Evolutionary conservation across 768 basidiomycete genomes (phyloP).

Genomic region (Baorangia bicolor): DNA sequence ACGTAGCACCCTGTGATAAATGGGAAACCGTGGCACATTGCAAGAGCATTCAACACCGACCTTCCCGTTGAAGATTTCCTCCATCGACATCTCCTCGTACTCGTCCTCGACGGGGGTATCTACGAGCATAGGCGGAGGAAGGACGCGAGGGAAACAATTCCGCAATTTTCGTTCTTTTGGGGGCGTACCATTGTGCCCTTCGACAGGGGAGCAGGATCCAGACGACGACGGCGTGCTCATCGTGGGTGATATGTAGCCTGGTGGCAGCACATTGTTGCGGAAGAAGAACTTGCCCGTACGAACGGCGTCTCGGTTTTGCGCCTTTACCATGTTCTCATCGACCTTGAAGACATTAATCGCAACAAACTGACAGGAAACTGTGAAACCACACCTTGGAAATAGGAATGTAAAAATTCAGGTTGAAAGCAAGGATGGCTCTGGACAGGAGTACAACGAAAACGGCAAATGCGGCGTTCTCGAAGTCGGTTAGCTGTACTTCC

Average conservation of each 20-base stretch:
- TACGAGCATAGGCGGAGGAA: slow-evolving; percentile 47
- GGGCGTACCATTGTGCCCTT: slow-evolving; percentile 31
- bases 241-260: slow-evolving; percentile 36
- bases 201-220: slow-evolving; percentile 36
- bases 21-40: neutral
- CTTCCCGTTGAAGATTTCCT: slow-evolving; percentile 95
- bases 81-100: slow-evolving; percentile 88
- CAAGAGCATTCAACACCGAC: slow-evolving; percentile 36
- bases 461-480: slow-evolving; percentile 96
- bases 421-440: slow-evolving; percentile 87
- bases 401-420: slow-evolving; percentile 93
- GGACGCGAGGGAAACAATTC: slow-evolving; percentile 66
- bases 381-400: slow-evolving; percentile 76
- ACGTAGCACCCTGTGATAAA: slow-evolving; percentile 51
- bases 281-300: slow-evolving; percentile 81
- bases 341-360: slow-evolving; percentile 52
- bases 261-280: slow-evolving; percentile 79
- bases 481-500: slow-evolving; percentile 99
- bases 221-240: slow-evolving; percentile 50
- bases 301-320: slow-evolving; percentile 81
- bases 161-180: slow-evolving; percentile 64
- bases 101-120: slow-evolving; percentile 70
- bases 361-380: neutral
- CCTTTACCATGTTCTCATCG: slow-evolving; percentile 93
- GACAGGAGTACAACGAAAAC: slow-evolving; percentile 94